Base-by-base conservation (phyloP, 306 rosid genomes). In the Vicia faba region DNA sequence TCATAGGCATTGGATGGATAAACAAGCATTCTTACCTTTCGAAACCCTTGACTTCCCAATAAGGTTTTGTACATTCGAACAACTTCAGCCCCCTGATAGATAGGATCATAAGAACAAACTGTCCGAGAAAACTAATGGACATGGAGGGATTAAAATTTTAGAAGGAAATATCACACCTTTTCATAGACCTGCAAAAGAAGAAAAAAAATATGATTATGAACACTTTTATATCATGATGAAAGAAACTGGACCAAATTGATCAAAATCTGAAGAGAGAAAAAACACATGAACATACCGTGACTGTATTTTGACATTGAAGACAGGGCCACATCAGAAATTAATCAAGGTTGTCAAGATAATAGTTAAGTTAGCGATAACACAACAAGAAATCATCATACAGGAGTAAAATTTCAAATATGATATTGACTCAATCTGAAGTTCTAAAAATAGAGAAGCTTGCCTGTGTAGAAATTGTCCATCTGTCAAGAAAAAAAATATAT, bases 381-480 rank as follows among this genome's bases (percentile, higher is more conserved):
- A 36, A 75, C 40, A 62, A 40, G 10, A 66, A 76, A 59, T 44
- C 45, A 61, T 65, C 53, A n/a, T 43, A 33, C 31, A 58, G 65
- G 23, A 48, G 51, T 45, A 49, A 48, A 69, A 33, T 55, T 35
- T 58, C 62, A 62, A 63, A 63, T n/a, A 64, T 68, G 46, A 70
- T 33, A 60, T 44, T 46, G 29, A 19, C 57, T 64, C 55, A 71
- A 61, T 20, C 64, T 61, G 53, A 55, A 72, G 12, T 39, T 39
- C 76, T 5, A 55, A 28, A 55, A 63, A 58, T 3, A 82, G 33
- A 61, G 60, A 71, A 72, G 81, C 89, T 61, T 80, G 66, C 99
- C 99, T 74, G 99, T 95, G 82, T 95, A 95, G 81, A 95, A 95
- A 82, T 95, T 95, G 88, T 95, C 99, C 99, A 95, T 95, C 99